Conservation (phyloP, 768 basidiomycete genomes). For the Lactarius pseudohatsudake region DNA sequence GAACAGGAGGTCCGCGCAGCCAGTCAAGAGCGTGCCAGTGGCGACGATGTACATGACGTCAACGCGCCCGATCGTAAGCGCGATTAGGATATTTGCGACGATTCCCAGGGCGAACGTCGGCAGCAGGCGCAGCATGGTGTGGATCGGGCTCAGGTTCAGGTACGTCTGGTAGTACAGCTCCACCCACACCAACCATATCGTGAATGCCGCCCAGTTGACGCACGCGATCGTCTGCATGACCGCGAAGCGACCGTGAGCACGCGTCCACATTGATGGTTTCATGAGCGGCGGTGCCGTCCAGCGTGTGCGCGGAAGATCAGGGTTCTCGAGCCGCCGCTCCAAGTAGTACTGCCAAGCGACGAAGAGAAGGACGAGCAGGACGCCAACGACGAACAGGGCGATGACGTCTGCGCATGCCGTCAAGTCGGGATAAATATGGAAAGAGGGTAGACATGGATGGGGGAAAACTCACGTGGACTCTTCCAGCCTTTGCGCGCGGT, state of each 20-base stretch:
- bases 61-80: conserved; percentile 54
- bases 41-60: conserved; percentile 58
- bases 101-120: conserved; percentile 71
- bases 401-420: conserved; percentile 62
- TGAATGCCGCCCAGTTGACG: conserved; percentile 60
- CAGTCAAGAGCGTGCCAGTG: conserved; percentile 58
- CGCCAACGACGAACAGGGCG: conserved; percentile 59
- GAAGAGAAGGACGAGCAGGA: conserved; percentile 57
- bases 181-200: conserved; percentile 53
- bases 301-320: conserved; percentile 20
- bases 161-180: conserved; percentile 78
- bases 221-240: conserved; percentile 63
- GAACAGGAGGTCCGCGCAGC: conserved; percentile 59
- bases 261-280: conserved; percentile 59
- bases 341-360: conserved; percentile 65
- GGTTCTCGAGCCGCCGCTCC: conserved; percentile 39
- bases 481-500: conserved; percentile 59
- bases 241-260: conserved; percentile 61
- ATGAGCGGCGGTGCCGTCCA: conserved; percentile 62
- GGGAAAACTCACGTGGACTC: conserved; percentile 48
- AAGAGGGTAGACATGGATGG: not conserved
- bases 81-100: conserved; percentile 64
- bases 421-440: not conserved
- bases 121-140: conserved; percentile 62
- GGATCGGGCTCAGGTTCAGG: conserved; percentile 50